phyloP scores from a whole-genome alignment of 2,329 filamentous ascomycete species.

The Cladosporium velox region DNA sequence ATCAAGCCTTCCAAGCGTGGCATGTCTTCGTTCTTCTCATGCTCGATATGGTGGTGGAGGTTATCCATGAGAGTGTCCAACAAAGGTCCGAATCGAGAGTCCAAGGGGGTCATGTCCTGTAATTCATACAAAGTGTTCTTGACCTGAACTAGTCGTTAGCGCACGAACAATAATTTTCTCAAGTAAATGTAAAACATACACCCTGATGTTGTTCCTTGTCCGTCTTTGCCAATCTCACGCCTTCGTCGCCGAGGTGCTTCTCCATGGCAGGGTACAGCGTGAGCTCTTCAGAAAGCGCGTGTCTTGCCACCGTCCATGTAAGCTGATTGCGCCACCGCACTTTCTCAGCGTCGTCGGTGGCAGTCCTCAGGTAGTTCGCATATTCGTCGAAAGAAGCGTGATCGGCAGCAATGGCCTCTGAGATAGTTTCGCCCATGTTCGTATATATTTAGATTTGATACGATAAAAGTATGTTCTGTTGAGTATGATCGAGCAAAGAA shows the following conservation, averaged over 20 bases:
- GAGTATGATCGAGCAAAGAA: neutral
- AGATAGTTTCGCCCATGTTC: slow-evolving; percentile 26
- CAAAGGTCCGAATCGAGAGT: slow-evolving; percentile 25
- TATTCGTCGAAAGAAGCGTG: slow-evolving; percentile 46
- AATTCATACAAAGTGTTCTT: slow-evolving; percentile 29
- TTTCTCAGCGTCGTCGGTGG: slow-evolving; percentile 46
- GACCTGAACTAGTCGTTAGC: slow-evolving; percentile 23
- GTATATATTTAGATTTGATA: neutral
- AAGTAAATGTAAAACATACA: slow-evolving; percentile 5
- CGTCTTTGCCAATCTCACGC: slow-evolving; percentile 37
- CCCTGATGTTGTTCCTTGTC: slow-evolving; percentile 39
- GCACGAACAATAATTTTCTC: neutral
- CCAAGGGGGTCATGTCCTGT: slow-evolving; percentile 26
- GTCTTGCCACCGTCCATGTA: slow-evolving; percentile 55
- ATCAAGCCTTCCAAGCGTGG: slow-evolving; percentile 27
- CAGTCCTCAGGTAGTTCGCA: slow-evolving; percentile 47
- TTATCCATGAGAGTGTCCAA: slow-evolving; percentile 26
- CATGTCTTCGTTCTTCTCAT: slow-evolving; percentile 30
- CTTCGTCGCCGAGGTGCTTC: slow-evolving; percentile 37
- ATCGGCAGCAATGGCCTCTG: slow-evolving; percentile 46
- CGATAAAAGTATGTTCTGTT: neutral
- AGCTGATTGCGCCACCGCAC: slow-evolving; percentile 54
- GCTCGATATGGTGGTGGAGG: slow-evolving; percentile 29
- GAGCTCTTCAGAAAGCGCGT: slow-evolving; percentile 55
- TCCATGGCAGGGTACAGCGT: slow-evolving; percentile 42